Base-by-base conservation (phyloP, 2,329 filamentous ascomycete genomes). In the Aureobasidium zeae region DNA sequence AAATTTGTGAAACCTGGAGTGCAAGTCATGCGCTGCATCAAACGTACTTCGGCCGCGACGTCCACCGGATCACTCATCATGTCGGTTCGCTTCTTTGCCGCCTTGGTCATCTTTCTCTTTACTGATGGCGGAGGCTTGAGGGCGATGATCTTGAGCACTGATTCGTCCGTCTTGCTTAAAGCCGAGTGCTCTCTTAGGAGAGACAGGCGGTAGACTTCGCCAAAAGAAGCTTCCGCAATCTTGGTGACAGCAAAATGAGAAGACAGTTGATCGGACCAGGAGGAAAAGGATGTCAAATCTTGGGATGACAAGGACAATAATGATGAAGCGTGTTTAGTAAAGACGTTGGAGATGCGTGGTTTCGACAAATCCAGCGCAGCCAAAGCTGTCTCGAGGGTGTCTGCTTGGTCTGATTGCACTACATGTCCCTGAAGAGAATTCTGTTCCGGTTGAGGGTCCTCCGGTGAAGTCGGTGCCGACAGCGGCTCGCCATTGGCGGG, bases 171-270 rank as follows among this genome's bases (percentile, higher is more conserved):
- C 52, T 15, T 51, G 12, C 52, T 41, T 15, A 49, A 52, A 29
- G 48, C 55, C 13, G 41, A 15, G 5, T 52, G 49, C 5, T 51
- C 47, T 16, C 50, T 45, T 29, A 57, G 55, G 2, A 66, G 56
- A 6, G 64, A 68, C 48, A 80, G 61, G 10, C 76, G 73, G 56
- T 79, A 81, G 3, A 82, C 77, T 54, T 81, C 77, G 43, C 75
- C 76, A 53, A 78, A 82, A 1, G 76, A 79, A 2, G 78, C 78
- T 57, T 82, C 77, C 7, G 76, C 77, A 25, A 82, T 72, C 52
- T 82, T 82, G 7, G 66, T 63, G 29, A 81, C 66, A 26, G 66
- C 55, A 49, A 73, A 72, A 46, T 66, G 58, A 5, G 58, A 54
- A 11, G 62, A 59, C 9, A 71, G 56, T 35, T 61, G 55, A 4